These are phyloP conservation scores for Thermothelomyces thermophilus DNA, from an alignment of 2,329 filamentous ascomycete species.

Conservation along the genomic window DNA sequence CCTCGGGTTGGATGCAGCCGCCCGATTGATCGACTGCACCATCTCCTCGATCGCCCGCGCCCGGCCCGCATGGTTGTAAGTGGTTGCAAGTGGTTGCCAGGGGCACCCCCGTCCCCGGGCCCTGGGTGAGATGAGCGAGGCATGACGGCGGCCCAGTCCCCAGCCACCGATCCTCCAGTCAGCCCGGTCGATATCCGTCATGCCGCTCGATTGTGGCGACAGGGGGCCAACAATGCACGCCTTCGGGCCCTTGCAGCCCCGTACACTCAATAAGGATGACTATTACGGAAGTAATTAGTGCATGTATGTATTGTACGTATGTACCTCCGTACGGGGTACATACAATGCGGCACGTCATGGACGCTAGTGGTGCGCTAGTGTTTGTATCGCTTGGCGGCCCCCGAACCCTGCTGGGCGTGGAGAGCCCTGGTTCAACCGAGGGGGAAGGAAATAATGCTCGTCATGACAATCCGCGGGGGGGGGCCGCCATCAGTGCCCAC, in stretches of 20 bases:
- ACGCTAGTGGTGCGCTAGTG: no score
- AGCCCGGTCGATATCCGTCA: slow-evolving; percentile 12
- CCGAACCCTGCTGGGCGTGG: background rate
- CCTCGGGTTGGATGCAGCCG: slow-evolving; percentile 15
- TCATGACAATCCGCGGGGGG: background rate
- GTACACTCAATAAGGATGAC: background rate
- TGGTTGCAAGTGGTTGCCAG: slow-evolving; percentile 21
- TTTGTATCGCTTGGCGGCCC: slow-evolving; percentile 4
- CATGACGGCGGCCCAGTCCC: slow-evolving; percentile 25
- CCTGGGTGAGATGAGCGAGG: slow-evolving; percentile 27
- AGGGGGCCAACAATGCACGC: slow-evolving; percentile 1
- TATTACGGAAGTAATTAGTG: no score
- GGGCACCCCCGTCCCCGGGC: slow-evolving; percentile 13
- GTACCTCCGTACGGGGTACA: no score
- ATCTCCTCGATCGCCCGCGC: slow-evolving; percentile 6
- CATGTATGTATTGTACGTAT: no score
- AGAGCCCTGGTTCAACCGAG: no score
- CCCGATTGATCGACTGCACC: slow-evolving; percentile 16
- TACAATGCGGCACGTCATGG: no score
- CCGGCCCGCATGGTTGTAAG: slow-evolving; percentile 11
- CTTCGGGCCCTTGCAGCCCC: background rate
- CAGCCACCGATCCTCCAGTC: slow-evolving; percentile 17
- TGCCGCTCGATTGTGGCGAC: slow-evolving; percentile 15
- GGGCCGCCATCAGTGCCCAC: slow-evolving; percentile 4
- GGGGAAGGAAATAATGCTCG: slow-evolving; percentile 10